phyloP scores from a whole-genome alignment of 2,329 filamentous ascomycete genomes.

The Pseudogymnoascus sp. region DNA sequence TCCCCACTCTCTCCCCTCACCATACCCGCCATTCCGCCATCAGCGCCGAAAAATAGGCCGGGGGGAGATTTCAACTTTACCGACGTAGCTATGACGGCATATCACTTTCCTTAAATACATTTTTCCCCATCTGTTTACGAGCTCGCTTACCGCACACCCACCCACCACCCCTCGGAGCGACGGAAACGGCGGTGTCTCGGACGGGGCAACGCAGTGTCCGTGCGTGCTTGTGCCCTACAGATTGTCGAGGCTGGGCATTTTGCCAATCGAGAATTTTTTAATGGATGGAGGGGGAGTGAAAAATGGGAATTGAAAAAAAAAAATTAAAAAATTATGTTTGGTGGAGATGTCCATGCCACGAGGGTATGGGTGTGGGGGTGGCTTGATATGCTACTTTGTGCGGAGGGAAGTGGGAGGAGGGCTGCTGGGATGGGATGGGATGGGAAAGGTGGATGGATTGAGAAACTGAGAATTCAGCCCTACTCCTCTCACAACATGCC shows the following conservation, averaged over 20 bases:
- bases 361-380: background rate
- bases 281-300: background rate
- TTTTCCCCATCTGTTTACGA: background rate
- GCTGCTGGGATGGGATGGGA: background rate
- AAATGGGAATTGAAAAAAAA: background rate
- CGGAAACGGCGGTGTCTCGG: background rate
- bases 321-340: background rate
- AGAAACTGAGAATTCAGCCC: conserved; percentile 6
- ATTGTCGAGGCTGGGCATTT: background rate
- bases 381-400: background rate
- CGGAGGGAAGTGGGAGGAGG: background rate
- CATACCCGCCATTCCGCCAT: background rate
- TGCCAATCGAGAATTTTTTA: background rate
- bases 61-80: background rate
- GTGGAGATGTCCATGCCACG: background rate
- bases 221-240: background rate
- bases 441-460: background rate
- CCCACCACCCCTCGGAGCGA: background rate
- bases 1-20: background rate
- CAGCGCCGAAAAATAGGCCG: background rate
- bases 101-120: background rate
- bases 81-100: conserved; percentile 1
- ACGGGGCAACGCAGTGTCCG: background rate
- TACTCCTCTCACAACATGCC: background rate
- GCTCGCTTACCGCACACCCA: background rate